Conservation (phyloP, 306 rosid genomes). For the Echinosophora koreensis region DNA sequence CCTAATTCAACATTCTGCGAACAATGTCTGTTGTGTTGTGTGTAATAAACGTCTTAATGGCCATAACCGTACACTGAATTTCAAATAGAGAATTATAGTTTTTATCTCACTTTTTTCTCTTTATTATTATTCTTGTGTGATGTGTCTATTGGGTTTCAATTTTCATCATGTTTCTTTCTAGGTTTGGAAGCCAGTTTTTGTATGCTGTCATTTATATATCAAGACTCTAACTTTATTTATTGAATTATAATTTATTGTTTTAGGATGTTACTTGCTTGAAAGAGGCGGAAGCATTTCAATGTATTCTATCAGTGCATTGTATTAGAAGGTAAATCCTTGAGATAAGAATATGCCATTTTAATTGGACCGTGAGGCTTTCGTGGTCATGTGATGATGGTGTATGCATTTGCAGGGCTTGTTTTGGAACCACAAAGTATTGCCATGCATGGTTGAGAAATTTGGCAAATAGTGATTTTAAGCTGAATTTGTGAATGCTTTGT, state of each 20-base stretch:
- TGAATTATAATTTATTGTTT: conserved; percentile 32
- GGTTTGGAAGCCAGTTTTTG: conserved; percentile 31
- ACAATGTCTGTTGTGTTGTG: conserved; percentile 64
- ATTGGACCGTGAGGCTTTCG: conserved; percentile 34
- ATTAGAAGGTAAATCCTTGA: conserved; percentile 63
- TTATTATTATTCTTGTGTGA: conserved; percentile 7
- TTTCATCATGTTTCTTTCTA: conserved; percentile 29
- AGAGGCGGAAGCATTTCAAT: conserved; percentile 61
- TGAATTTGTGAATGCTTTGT: conserved; percentile 38
- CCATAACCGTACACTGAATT: conserved; percentile 18
- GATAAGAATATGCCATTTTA: conserved; percentile 51
- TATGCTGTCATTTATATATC: conserved; percentile 28
- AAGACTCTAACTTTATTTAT: conserved; percentile 13
- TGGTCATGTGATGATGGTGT: conserved; percentile 38
- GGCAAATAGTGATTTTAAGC: conserved; percentile 49
- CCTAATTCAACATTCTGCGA: conserved; percentile 61
- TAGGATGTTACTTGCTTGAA: conserved; percentile 63
- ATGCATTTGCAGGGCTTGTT: conserved; percentile 63
- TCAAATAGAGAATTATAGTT: conserved; percentile 15
- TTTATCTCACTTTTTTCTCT: neutral
- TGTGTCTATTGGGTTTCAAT: conserved; percentile 27
- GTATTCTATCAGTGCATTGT: conserved; percentile 67
- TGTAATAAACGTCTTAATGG: conserved; percentile 42
- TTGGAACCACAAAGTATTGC: conserved; percentile 70
- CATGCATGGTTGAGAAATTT: conserved; percentile 70